Conservation (phyloP, 139 green algal genomes). For the Chlamydomonas incerta region DNA sequence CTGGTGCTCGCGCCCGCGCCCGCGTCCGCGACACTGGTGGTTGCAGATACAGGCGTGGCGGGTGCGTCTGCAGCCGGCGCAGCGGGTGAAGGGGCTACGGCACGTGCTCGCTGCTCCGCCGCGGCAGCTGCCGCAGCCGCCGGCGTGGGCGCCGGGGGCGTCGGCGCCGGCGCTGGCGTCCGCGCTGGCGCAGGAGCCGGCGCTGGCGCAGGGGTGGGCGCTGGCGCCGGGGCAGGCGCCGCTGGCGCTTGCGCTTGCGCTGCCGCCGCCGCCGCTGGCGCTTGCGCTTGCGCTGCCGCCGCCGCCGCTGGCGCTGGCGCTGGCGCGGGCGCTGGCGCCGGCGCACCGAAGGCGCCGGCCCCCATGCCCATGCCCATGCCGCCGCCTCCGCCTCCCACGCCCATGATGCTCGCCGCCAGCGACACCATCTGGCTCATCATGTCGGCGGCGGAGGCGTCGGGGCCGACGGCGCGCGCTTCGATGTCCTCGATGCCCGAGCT, state of each 20-base stretch:
- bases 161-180: background rate
- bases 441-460: conserved; percentile 1
- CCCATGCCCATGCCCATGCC: too few relatives aligned
- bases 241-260: background rate
- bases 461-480: too few relatives aligned
- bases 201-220: background rate
- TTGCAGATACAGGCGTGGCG: too few relatives aligned
- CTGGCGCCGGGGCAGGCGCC: background rate
- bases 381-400: background rate
- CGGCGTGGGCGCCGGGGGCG: background rate
- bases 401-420: conserved; percentile 27
- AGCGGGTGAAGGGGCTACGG: background rate
- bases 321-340: background rate
- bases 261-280: background rate
- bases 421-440: conserved; percentile 24
- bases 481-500: background rate
- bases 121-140: background rate
- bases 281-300: background rate
- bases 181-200: background rate
- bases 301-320: background rate
- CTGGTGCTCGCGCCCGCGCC: background rate
- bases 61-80: background rate
- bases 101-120: background rate
- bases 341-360: too few relatives aligned
- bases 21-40: background rate